Evolutionary conservation across 176 grass and related monocot species (phyloP), one percentile per base, ranked within the genome.

Genomic region (Echinochloa phyllopogon): DNA sequence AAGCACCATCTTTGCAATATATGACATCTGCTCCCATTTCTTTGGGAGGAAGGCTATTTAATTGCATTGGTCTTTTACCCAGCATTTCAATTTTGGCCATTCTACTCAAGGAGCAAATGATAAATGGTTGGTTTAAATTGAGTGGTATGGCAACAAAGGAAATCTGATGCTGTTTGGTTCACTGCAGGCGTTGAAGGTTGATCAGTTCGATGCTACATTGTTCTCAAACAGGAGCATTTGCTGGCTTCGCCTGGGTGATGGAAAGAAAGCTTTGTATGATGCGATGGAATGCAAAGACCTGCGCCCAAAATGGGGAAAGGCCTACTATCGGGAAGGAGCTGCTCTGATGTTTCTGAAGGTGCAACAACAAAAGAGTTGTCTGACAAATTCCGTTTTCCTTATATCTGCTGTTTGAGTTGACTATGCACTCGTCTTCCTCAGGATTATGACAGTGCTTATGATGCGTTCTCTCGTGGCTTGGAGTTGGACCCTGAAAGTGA

Each of bases 141-240:
- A 73, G 41, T 42, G 6, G 21, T 23, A 58, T 80, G 60, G 77
- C 10, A 8, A 39, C 18, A 12, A 49, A 9, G 6, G 6, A n/a
- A 76, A 73, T 39, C 24, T 88, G 42, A 69, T 21, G 63, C 13
- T 43, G 33, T 41, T 69, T 52, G 16, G 53, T 77, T 70, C 33
- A 43, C 27, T 36, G 80, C 80, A 87, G 89, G 73, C 57, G 49
- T 44, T 83, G 64, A 87, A 65, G 68, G 44, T 74, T 61, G 89
- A 83, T 83, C 67, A 40, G 21, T 68, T 66, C 0, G 79, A 89
- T 16, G 27, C 74, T 17, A 69, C 67, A 6, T 38, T 89, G 29
- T 83, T 83, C 55, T 72, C 87, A 60, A 92, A 83, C 83, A 86
- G 90, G 80, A 89, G 90, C 59, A 57, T 68, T 65, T 92, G 90